Evolutionary conservation across 768 basidiomycete species (phyloP).

Genomic region (Amanita fuliginea): DNA sequence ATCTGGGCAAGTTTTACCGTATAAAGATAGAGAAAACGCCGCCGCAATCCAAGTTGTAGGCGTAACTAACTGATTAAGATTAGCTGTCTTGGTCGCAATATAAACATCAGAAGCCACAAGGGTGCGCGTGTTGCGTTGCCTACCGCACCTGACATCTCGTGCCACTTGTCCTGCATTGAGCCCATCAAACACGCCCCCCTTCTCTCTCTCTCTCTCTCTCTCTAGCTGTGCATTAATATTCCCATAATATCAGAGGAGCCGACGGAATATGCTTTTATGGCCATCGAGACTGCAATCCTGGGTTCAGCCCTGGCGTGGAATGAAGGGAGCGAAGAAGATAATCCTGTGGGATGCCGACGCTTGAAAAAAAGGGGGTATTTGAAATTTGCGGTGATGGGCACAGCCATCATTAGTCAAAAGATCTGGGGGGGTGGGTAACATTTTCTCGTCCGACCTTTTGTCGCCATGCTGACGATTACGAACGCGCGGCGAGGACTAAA

Average conservation of each 20-base stretch:
- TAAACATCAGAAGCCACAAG: background rate
- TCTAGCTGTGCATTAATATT: background rate
- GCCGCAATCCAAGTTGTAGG: background rate
- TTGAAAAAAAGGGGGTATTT: slow-evolving; percentile 1
- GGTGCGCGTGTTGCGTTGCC: background rate
- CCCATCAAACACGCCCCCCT: background rate
- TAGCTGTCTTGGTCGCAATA: background rate
- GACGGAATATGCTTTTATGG: background rate
- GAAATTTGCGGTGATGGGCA: background rate
- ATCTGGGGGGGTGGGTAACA: background rate
- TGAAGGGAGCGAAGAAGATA: background rate
- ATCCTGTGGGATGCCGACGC: background rate
- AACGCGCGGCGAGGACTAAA: background rate
- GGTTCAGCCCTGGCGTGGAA: background rate
- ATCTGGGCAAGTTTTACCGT: background rate
- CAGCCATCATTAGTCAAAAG: background rate
- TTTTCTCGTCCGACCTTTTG: too few relatives aligned
- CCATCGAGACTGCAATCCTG: background rate
- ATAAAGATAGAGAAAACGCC: background rate
- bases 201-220: too few relatives aligned
- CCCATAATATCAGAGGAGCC: background rate
- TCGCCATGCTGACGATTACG: background rate
- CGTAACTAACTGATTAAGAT: slow-evolving; percentile 1
- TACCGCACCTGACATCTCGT: background rate
- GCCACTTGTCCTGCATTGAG: background rate